Conservation (phyloP, 1,284 basidiomycete genomes). For the Tilletia caries region DNA sequence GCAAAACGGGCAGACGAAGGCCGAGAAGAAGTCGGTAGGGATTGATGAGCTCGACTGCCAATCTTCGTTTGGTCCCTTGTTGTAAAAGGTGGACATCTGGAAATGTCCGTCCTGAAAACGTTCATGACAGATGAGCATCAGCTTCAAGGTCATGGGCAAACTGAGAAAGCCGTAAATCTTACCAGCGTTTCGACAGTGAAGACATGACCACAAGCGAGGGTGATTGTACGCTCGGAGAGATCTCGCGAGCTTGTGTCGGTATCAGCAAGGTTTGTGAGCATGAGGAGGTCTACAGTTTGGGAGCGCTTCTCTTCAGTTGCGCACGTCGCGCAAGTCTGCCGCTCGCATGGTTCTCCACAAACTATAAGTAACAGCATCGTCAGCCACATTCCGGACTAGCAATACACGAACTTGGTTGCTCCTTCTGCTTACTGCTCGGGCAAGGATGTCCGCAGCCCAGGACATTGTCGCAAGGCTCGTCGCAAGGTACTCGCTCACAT, state of each 20-base stretch:
- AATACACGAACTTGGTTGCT: neutral
- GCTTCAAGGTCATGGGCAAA: neutral
- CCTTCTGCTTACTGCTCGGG: conserved; percentile 61
- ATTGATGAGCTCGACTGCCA: conserved; percentile 59
- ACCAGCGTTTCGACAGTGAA: conserved; percentile 70
- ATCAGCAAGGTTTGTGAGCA: conserved; percentile 61
- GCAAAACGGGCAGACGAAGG: conserved; percentile 63
- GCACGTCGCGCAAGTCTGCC: conserved; percentile 64
- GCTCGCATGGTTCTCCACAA: conserved; percentile 66
- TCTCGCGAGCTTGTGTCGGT: conserved; percentile 57
- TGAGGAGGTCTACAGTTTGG: conserved; percentile 63
- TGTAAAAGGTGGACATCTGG: conserved; percentile 62
- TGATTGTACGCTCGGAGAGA: conserved; percentile 63
- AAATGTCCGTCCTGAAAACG: conserved; percentile 58
- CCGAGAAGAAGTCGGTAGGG: conserved; percentile 56
- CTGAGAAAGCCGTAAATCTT: neutral
- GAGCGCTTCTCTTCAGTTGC: conserved; percentile 55
- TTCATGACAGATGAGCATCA: neutral
- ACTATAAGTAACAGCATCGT: conserved; percentile 55
- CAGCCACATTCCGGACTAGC: no score
- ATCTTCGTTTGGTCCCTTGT: conserved; percentile 44
- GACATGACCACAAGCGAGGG: conserved; percentile 64
- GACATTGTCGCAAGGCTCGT: conserved; percentile 59
- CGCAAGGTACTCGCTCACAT: conserved; percentile 67
- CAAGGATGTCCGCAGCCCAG: conserved; percentile 66